Evolutionary conservation across 139 green algal genomes (phyloP), one percentile per base, ranked within the genome.

Genomic region (Coelastrella sp.): DNA sequence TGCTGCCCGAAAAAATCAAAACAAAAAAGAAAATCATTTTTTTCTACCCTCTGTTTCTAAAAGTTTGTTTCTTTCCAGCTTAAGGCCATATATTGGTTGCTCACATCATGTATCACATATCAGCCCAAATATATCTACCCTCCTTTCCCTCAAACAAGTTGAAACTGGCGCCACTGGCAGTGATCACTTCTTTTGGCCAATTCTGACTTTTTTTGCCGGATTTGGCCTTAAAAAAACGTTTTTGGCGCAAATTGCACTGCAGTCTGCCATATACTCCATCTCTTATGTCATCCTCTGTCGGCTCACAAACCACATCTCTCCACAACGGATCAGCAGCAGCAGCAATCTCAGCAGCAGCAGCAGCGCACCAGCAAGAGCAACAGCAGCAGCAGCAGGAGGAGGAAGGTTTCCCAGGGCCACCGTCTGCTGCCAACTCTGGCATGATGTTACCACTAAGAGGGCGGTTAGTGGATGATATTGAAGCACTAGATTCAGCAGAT

Each of bases 401-500:
- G 56, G 35, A 49, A 49, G 35, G 35, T 49, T 1, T 49, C 35
- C 56, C n/a, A 76, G 57, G 57, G 8, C 4, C 57, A 8, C 20
- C 79, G n/a, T 24, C 79, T 85, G 79, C 57, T 72, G 56, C 79
- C 27, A 63, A 14, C 35, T 7, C 58, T 85, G 79, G 66, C 49
- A 88, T 78, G n/a, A 80, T 81, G 35, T 22, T 87, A 6, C 82
- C 82, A 14, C 10, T 87, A 61, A 25, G 84, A 12, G 84, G 84
- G 6, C 84, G 78, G 27, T 49, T 88, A 7, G 84, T 88, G 7
- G 66, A 80, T 7, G 84, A 88, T 15, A 88, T 88, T 25, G 84
- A 88, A 85, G 84, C 66, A 7, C 15, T 60, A 12, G 61, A 65
- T 14, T 63, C 80, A 56, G 11, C 58, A 78, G 70, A 11, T 73